A percentile compares a stretch with the other conserved stretches of the same genome.
These are phyloP conservation scores for Syzygium grande DNA, from an alignment of 345 rosid species.

Conservation along the genomic window DNA sequence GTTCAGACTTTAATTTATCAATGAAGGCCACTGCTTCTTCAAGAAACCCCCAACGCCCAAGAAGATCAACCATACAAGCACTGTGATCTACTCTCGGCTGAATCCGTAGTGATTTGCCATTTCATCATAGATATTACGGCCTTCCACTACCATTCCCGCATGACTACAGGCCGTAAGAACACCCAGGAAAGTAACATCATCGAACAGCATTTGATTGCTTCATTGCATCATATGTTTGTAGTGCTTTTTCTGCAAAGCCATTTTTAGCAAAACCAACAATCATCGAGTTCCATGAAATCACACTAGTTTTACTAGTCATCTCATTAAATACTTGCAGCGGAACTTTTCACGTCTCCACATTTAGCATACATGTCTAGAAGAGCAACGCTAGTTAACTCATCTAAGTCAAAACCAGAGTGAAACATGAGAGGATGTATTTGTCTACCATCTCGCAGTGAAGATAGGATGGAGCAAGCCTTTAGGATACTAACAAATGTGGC, in stretches of 20 bases:
- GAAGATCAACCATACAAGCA: conserved; percentile 94
- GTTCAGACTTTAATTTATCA: conserved; percentile 39
- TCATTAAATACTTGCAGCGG: conserved; percentile 56
- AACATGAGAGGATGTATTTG: conserved; percentile 61
- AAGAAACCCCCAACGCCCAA: conserved; percentile 85
- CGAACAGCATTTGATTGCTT: conserved; percentile 46
- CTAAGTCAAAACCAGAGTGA: conserved; percentile 55
- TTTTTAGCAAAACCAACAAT: conserved; percentile 90
- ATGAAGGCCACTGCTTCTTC: conserved; percentile 77
- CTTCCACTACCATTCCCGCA: conserved; percentile 75
- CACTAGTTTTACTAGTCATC: conserved; percentile 39
- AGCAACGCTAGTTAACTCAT: conserved; percentile 71
- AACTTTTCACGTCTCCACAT: conserved; percentile 75
- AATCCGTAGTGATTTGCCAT: conserved; percentile 55
- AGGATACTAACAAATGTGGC: conserved; percentile 87
- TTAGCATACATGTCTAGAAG: conserved; percentile 96
- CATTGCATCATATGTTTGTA: conserved; percentile 52
- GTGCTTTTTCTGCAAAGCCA: conserved; percentile 80
- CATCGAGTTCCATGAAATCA: conserved; percentile 85
- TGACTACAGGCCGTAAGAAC: conserved; percentile 94
- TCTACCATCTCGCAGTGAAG: conserved; percentile 59
- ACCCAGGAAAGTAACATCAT: conserved; percentile 87
- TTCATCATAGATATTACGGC: conserved; percentile 48
- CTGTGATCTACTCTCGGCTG: conserved; percentile 69
- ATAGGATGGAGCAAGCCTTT: conserved; percentile 61